Conservation (phyloP, 2,329 filamentous ascomycete species). For the Diatrype stigma region DNA sequence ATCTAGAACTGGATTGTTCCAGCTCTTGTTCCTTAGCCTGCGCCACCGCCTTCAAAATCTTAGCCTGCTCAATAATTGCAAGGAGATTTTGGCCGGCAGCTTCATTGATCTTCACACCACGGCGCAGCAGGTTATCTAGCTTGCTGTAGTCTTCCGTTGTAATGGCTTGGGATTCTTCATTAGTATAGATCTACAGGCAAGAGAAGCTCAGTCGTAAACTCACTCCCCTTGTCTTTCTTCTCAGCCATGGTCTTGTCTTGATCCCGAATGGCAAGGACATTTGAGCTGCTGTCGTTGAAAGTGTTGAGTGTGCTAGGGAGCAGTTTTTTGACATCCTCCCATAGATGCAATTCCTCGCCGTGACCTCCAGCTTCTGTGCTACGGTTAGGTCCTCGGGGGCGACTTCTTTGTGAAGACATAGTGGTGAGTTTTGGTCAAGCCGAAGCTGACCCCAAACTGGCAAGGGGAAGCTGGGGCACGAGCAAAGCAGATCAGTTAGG, state of each 20-base stretch:
- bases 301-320: constrained; percentile 29
- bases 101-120: constrained; percentile 30
- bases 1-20: constrained; percentile 23
- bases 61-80: constrained; percentile 33
- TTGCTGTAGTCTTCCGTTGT: constrained; percentile 28
- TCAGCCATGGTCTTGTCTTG: constrained; percentile 36
- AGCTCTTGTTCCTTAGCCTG: constrained; percentile 37
- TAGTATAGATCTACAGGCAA: constrained; percentile 25
- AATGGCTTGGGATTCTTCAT: constrained; percentile 23
- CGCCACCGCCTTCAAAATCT: constrained; percentile 35
- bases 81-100: constrained; percentile 22
- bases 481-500: not conserved
- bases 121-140: constrained; percentile 27
- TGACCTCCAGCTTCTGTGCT: constrained; percentile 34
- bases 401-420: constrained; percentile 28
- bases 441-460: no score
- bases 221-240: constrained; percentile 29
- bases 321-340: constrained; percentile 37
- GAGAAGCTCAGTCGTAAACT: constrained; percentile 21
- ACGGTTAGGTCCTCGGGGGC: constrained; percentile 29
- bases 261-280: constrained; percentile 32
- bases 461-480: no score
- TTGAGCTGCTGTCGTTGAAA: constrained; percentile 37
- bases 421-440: not conserved
- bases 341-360: constrained; percentile 39